A percentile compares a stretch with the other conserved stretches of the same genome.
These are phyloP conservation scores for Malus hybrid DNA, from an alignment of 331 rosid genomes.

Conservation along the genomic window DNA sequence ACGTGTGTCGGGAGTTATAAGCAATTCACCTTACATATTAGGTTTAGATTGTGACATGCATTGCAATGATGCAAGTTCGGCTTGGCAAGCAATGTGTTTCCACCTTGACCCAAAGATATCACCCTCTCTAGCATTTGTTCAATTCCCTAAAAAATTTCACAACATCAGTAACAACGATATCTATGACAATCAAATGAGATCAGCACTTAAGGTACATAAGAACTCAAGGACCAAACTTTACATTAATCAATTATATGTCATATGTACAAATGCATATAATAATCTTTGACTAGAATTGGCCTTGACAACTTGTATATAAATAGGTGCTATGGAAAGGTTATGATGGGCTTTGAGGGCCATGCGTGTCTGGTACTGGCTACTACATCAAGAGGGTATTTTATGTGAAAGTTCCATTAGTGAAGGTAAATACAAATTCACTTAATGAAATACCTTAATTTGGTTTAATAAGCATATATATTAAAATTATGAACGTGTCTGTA, in stretches of 20 bases:
- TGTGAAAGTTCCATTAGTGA: constrained; percentile 29
- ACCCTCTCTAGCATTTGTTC: constrained; percentile 60
- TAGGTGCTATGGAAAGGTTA: constrained; percentile 56
- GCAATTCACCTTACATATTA: constrained; percentile 64
- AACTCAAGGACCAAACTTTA: not conserved
- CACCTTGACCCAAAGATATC: constrained; percentile 62
- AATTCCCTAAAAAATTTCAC: constrained; percentile 73
- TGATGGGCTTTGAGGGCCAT: constrained; percentile 63
- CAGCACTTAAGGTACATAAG: constrained; percentile 20
- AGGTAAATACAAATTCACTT: not conserved
- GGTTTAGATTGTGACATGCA: constrained; percentile 79
- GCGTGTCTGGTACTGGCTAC: constrained; percentile 56
- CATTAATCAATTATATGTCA: not conserved
- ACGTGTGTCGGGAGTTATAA: constrained; percentile 52
- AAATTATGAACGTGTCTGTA: no score
- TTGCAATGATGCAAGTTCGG: constrained; percentile 61
- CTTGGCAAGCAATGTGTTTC: constrained; percentile 65
- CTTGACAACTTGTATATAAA: not conserved
- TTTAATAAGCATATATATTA: no score
- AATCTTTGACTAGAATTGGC: not conserved
- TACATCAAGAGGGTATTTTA: constrained; percentile 46
- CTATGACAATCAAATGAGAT: constrained; percentile 60
- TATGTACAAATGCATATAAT: not conserved
- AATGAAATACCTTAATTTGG: no score
- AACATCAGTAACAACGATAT: constrained; percentile 52